Percentiles rank a stretch among this genome's conserved stretches.
These are phyloP conservation scores for Aspergillus glaucus DNA, from an alignment of 2,329 filamentous ascomycete species.

Conservation along the genomic window DNA sequence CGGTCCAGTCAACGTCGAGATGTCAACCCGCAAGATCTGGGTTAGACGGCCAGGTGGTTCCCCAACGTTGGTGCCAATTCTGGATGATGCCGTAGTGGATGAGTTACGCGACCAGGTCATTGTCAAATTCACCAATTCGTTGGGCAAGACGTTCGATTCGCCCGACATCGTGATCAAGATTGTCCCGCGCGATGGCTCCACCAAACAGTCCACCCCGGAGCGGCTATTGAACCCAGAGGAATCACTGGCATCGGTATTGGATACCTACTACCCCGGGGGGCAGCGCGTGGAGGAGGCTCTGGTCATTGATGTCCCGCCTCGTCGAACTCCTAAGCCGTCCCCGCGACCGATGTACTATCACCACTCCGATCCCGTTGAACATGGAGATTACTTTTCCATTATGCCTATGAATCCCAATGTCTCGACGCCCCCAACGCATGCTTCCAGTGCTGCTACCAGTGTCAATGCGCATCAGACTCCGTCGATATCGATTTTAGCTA, in stretches of 20 bases:
- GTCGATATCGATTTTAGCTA: slow-evolving; percentile 73
- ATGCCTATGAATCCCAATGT: slow-evolving; percentile 46
- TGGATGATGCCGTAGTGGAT: slow-evolving; percentile 86
- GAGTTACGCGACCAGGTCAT: slow-evolving; percentile 90
- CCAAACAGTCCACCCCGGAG: slow-evolving; percentile 47
- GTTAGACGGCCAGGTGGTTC: slow-evolving; percentile 82
- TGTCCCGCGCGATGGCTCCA: slow-evolving; percentile 55
- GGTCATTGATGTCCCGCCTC: slow-evolving; percentile 75
- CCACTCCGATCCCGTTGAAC: slow-evolving; percentile 60
- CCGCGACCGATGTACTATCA: slow-evolving; percentile 51
- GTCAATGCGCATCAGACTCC: slow-evolving; percentile 42
- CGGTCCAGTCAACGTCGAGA: slow-evolving; percentile 21
- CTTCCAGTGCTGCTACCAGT: slow-evolving; percentile 39
- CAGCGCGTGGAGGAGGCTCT: slow-evolving; percentile 85
- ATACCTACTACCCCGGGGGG: slow-evolving; percentile 77
- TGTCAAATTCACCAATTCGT: slow-evolving; percentile 86
- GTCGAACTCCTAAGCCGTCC: slow-evolving; percentile 73
- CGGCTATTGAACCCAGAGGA: slow-evolving; percentile 80
- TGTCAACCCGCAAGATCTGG: slow-evolving; percentile 71
- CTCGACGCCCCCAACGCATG: slow-evolving; percentile 36
- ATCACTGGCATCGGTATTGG: slow-evolving; percentile 67
- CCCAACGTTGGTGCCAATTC: slow-evolving; percentile 76
- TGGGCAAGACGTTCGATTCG: slow-evolving; percentile 81
- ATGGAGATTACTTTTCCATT: slow-evolving; percentile 77
- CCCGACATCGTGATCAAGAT: slow-evolving; percentile 83